Percentiles rank a stretch among this genome's conserved stretches.
Conservation (phyloP, 23 red algal species). For the Gracilaria domingensis region DNA sequence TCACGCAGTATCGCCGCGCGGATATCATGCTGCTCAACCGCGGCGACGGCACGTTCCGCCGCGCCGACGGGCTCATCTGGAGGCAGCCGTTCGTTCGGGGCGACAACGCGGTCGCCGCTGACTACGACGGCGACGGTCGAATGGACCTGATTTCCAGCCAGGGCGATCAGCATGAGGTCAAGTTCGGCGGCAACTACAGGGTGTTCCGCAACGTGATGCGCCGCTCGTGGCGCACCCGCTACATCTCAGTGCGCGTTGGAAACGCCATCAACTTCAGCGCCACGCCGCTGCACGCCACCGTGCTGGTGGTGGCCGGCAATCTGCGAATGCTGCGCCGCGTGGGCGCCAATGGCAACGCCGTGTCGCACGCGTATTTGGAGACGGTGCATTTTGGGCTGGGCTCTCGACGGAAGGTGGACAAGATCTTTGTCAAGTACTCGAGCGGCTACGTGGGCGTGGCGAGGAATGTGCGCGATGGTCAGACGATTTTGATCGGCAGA, state of each 20-base stretch:
- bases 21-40: slow-evolving; percentile 53
- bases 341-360: slow-evolving; percentile 20
- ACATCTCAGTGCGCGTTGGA: slow-evolving; percentile 56
- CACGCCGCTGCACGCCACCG: slow-evolving; percentile 47
- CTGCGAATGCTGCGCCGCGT: slow-evolving; percentile 21
- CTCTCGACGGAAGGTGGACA: slow-evolving; percentile 12
- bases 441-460: slow-evolving; percentile 6
- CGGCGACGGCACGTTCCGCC: slow-evolving; percentile 50
- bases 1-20: slow-evolving; percentile 28
- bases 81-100: slow-evolving; percentile 10
- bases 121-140: slow-evolving; percentile 68
- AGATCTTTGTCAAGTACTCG: slow-evolving; percentile 29
- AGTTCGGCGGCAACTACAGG: slow-evolving; percentile 40
- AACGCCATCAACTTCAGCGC: slow-evolving; percentile 50
- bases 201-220: slow-evolving; percentile 35
- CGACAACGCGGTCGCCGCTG: slow-evolving; percentile 50
- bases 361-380: slow-evolving; percentile 36
- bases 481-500: slow-evolving; percentile 28
- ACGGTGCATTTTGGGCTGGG: slow-evolving; percentile 75
- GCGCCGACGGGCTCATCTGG: slow-evolving; percentile 37
- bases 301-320: slow-evolving; percentile 31
- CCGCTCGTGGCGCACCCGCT: slow-evolving; percentile 5
- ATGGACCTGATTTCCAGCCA: slow-evolving; percentile 54
- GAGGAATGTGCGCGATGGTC: slow-evolving; percentile 21
- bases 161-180: slow-evolving; percentile 25